A percentile compares a stretch with the other conserved stretches of the same genome.
phyloP scores from a whole-genome alignment of 495 filamentous ascomycete species.

The Hypomontagnella monticulosa region DNA sequence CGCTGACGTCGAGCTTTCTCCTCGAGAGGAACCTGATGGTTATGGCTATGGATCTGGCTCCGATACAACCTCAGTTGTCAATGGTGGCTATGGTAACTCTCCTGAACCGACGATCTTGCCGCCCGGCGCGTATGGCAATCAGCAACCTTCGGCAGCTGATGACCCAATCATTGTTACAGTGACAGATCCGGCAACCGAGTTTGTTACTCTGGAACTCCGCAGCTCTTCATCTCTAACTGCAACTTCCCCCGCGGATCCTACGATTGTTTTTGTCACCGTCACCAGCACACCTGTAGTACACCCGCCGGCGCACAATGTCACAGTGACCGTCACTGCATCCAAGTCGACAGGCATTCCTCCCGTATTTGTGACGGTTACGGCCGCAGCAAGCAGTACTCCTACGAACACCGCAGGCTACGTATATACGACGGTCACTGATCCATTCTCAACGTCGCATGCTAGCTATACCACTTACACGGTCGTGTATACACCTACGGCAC shows the following conservation, averaged over 20 bases:
- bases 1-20: background rate
- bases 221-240: conserved; percentile 1
- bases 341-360: background rate
- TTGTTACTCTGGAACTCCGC: conserved; percentile 11
- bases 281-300: conserved; percentile 15
- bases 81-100: conserved; percentile 31
- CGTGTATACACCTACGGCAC: conserved; percentile 19
- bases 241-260: background rate
- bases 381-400: background rate
- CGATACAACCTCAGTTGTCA: conserved; percentile 2
- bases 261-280: conserved; percentile 8
- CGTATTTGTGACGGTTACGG: background rate
- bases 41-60: conserved; percentile 27
- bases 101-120: conserved; percentile 21
- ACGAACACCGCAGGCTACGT: conserved; percentile 11
- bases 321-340: conserved; percentile 20
- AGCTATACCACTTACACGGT: conserved; percentile 2
- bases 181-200: conserved; percentile 18
- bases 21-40: conserved; percentile 25
- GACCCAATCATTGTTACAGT: conserved; percentile 11
- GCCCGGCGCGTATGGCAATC: conserved; percentile 33
- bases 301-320: conserved; percentile 12
- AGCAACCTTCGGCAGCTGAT: conserved; percentile 9
- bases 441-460: conserved; percentile 6
- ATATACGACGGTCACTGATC: conserved; percentile 23